Evolutionary conservation across 495 filamentous ascomycete species (phyloP), one percentile per base, ranked within the genome.

Genomic region (Podospora comata): DNA sequence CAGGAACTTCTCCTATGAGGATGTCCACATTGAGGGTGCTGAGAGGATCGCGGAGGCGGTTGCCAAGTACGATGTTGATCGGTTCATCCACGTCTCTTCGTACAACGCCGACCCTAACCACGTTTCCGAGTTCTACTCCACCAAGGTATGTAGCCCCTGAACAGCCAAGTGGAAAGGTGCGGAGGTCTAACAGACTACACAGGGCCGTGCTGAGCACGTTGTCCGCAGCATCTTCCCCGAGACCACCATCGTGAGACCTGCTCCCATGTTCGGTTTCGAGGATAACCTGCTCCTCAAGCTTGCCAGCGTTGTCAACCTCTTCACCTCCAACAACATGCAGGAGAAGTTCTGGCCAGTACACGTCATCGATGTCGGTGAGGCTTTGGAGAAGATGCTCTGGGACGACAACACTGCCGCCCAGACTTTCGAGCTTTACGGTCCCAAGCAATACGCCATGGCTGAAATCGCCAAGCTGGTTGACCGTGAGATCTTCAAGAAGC

Each of bases 11-110:
- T 85, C 88, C 58, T 87, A 95, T 66, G 90, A 91, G 67, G 94
- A 97, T 78, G 93, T 98, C 27, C 93, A 99, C 72, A 88, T 98
- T 16, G 93, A 97, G 78, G 94, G 95, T 56, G 87, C 89, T n/a
- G 91, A 95, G 82, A 90, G 96, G 65, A 99, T 99, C 73, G 93
- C 87, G 27, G 93, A 97, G 76, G 96, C 96, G 64, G 92, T 92
- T 54, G 96, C 95, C 71, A 99, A 99, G 80, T 99, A 99, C 80
- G 95, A 99, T 73, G 87, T 97, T 68, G 95, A 99, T 81, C 90
- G 95, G 58, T 99, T 90, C 84, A 91, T 99, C 70, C 95, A 99
- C 72, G 90, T 99, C 73, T 98, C 96, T 53, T 96, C 92, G 53
- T 93, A 94, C 84, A 97, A 95, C 76, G 96, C 93, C 62, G 84